Evolutionary conservation across 1,139 yeast genomes (phyloP), one percentile per base, ranked within the genome.

Genomic region (Candida labiduridarum): DNA sequence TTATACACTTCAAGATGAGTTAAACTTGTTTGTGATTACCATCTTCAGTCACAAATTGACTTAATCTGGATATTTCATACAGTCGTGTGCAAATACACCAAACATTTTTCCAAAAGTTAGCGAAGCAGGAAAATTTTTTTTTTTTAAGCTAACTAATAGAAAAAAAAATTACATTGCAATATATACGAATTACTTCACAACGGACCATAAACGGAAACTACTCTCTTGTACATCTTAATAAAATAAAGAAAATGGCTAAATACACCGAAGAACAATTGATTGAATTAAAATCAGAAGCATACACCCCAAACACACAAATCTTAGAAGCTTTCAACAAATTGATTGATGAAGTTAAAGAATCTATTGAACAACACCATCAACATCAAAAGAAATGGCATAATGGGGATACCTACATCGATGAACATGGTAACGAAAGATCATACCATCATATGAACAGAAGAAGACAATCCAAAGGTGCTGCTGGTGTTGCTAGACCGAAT

Each of bases 201-300:
- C 29, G 2, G 29, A 25, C 29, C 29, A 4, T 25, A 25, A 25
- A 25, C 29, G 9, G 29, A 25, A 25, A 2, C 29, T 25, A 25
- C 29, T 25, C 10, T 7, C 29, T 25, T 25, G 29, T 7, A 25
- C 35, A 31, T 31, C 34, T n/a, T 31, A 15, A 35, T 14, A 33
- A 33, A 4, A n/a, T 12, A 33, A n/a, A 14, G 12, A 38, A 27
- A 14, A 82, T 81, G 85, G 78, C 74, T 51, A 83, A 79, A 68
- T 87, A 86, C 72, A 83, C 89, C 42, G 87, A 83, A 68, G 89
- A 85, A 66, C 85, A 85, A 73, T 79, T 87, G 66, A 67, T 82
- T 45, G 79, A 76, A 53, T 74, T 77, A 63, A 80, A 83, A 63
- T 79, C 79, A 44, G 74, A 76, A 52, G 89, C 86, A 33, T 70